phyloP scores from a whole-genome alignment of 129 eudicot genomes.

The Centrapalus pauciflorus region DNA sequence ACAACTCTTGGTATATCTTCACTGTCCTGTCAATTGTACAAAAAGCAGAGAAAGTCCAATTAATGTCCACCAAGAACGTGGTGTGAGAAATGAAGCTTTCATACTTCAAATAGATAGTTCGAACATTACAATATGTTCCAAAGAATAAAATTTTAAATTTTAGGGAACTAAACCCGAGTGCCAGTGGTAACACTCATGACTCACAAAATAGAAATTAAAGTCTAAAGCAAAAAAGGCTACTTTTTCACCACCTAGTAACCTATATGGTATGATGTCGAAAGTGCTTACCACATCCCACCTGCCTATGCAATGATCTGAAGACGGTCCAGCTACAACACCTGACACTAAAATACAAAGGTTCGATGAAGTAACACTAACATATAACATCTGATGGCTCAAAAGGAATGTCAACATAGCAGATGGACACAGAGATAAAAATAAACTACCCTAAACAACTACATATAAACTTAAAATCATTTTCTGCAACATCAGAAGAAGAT shows the following conservation, averaged over 20 bases:
- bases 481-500: conserved; percentile 32
- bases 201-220: not conserved
- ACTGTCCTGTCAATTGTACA: conserved; percentile 41
- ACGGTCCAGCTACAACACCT: conserved; percentile 36
- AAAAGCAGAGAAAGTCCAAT: not conserved
- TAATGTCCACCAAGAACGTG: no score
- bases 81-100: not conserved
- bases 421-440: not conserved
- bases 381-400: not conserved
- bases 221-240: not conserved
- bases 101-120: not conserved
- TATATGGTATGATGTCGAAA: no score
- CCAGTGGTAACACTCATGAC: not conserved
- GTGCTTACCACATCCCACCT: conserved; percentile 53
- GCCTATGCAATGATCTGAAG: conserved; percentile 30
- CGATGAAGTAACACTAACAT: not conserved
- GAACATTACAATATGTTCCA: not conserved
- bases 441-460: conserved; percentile 9
- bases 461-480: conserved; percentile 11
- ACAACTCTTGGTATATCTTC: conserved; percentile 32
- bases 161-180: not conserved
- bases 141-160: not conserved
- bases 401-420: not conserved
- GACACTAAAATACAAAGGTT: conserved; percentile 5
- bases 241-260: not conserved